Evolutionary conservation across 257 asterid species (phyloP).

Genomic region (Gardenia jasminoides): DNA sequence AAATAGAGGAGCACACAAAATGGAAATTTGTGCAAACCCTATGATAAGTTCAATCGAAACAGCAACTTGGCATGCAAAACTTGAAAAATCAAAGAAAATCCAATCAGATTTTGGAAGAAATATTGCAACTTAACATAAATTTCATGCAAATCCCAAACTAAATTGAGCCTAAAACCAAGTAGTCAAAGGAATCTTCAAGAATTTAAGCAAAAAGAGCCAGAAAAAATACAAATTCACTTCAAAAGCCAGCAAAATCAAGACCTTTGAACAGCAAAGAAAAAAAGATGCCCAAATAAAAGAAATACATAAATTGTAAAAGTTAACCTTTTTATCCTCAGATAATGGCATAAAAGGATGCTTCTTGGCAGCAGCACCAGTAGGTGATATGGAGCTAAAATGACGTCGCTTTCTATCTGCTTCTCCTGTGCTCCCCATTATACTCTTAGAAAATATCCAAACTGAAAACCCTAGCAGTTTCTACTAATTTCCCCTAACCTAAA

Average conservation of each 20-base stretch:
- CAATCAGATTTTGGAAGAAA: background rate
- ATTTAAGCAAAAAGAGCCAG: background rate
- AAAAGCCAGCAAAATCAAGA: background rate
- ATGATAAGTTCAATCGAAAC: background rate
- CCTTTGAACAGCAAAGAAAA: background rate
- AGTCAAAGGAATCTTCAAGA: background rate
- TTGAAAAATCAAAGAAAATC: background rate
- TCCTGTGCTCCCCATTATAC: conserved; percentile 75
- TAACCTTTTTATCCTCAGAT: conserved; percentile 85
- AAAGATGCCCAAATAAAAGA: background rate
- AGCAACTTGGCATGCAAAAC: background rate
- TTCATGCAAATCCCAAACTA: conserved; percentile 7
- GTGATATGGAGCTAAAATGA: conserved; percentile 67
- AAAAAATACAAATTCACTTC: conserved; percentile 10
- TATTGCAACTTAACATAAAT: background rate
- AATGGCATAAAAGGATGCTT: conserved; percentile 53
- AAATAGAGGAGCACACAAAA: background rate
- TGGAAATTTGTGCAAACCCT: background rate
- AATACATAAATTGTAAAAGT: background rate
- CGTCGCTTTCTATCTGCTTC: conserved; percentile 82
- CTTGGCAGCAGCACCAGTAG: conserved; percentile 57
- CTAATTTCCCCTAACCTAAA: conserved; percentile 5
- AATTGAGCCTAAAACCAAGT: background rate
- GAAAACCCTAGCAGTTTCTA: conserved; percentile 8
- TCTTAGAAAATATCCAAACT: background rate